Evolutionary conservation across 805 yeast species (phyloP).

Genomic region (Candida xyloterini): DNA sequence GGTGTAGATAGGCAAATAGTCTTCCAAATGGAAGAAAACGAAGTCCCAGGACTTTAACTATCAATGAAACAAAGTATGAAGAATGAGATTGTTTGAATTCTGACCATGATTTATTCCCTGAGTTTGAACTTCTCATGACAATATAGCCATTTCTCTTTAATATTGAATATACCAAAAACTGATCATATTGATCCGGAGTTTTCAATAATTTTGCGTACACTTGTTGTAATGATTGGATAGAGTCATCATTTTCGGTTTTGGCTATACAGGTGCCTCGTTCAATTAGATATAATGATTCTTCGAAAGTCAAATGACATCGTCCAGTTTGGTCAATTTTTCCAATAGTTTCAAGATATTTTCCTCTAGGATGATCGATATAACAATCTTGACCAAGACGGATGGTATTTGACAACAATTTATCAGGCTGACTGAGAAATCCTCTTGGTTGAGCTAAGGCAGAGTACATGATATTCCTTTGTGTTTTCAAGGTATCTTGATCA

Average conservation of each 20-base stretch:
- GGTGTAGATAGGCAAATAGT: constrained; percentile 4
- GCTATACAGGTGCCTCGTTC: constrained; percentile 67
- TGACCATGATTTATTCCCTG: neutral
- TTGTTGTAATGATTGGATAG: constrained; percentile 56
- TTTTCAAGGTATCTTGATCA: constrained; percentile 37
- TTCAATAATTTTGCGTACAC: constrained; percentile 53
- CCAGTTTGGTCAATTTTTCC: constrained; percentile 56
- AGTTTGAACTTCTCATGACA: constrained; percentile 36
- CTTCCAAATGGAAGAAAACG: neutral
- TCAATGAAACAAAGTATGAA: neutral
- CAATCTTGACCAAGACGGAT: constrained; percentile 19
- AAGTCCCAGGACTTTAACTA: neutral
- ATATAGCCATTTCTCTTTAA: constrained; percentile 78
- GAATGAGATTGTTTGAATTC: neutral
- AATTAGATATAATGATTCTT: constrained; percentile 72
- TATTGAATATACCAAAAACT: constrained; percentile 66
- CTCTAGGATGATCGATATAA: constrained; percentile 51
- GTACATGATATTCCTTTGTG: constrained; percentile 70
- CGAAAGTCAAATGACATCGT: constrained; percentile 47
- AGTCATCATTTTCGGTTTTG: constrained; percentile 23
- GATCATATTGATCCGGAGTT: constrained; percentile 40
- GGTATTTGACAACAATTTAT: constrained; percentile 27
- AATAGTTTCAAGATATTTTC: constrained; percentile 69
- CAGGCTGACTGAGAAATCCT: constrained; percentile 33
- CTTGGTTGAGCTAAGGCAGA: constrained; percentile 53